These are phyloP conservation scores for Triglochin maritima DNA, from an alignment of 106 monocot genomes.

Conservation along the genomic window DNA sequence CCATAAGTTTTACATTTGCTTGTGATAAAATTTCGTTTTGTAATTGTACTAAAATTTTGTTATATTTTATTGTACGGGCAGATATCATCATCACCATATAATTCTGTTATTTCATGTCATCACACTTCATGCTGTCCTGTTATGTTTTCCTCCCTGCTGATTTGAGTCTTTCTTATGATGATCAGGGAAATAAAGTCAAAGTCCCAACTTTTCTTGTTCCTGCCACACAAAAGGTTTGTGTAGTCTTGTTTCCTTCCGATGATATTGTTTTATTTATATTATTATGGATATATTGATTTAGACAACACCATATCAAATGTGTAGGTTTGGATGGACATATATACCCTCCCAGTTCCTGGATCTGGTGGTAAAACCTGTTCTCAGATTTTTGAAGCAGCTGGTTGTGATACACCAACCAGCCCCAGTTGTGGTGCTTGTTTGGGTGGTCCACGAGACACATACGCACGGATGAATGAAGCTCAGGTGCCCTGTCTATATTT, in stretches of 20 bases:
- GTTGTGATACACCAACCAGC: conserved; percentile 66
- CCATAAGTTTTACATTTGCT: no score
- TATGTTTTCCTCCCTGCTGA: neutral
- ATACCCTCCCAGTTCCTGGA: conserved; percentile 69
- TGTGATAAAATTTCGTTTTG: no score
- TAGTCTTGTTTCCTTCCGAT: neutral
- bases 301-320: neutral
- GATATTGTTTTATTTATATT: neutral
- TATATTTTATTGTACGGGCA: no score
- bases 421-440: conserved; percentile 90
- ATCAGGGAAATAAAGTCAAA: conserved; percentile 62
- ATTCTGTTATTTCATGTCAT: no score
- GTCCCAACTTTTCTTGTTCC: conserved; percentile 83
- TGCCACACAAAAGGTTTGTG: conserved; percentile 80
- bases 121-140: no score
- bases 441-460: conserved; percentile 75
- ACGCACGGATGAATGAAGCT: conserved; percentile 72
- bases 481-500: conserved; percentile 20
- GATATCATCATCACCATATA: no score
- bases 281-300: neutral
- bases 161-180: conserved; percentile 1
- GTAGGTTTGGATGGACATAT: conserved; percentile 84
- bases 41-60: no score
- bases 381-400: conserved; percentile 90
- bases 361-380: conserved; percentile 89